These are phyloP conservation scores for Hamigera avellanea DNA, from an alignment of 495 filamentous ascomycete species.

Conservation along the genomic window DNA sequence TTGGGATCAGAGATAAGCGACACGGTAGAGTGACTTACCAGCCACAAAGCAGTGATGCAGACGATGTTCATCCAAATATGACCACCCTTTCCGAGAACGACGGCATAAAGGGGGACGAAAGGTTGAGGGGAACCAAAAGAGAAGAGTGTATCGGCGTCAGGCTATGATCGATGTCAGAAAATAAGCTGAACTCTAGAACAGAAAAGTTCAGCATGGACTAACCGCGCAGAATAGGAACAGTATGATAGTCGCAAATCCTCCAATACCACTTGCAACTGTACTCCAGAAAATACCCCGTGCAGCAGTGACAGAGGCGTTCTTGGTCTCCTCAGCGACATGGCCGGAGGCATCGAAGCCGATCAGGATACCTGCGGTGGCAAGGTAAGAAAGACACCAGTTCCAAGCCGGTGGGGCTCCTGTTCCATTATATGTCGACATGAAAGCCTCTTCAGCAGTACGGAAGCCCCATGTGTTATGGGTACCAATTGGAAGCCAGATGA, in stretches of 20 bases:
- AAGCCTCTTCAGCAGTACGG: conserved; percentile 40
- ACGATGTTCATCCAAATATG: conserved; percentile 44
- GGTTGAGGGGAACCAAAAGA: conserved; percentile 39
- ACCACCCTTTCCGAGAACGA: conserved; percentile 38
- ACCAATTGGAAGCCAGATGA: conserved; percentile 47
- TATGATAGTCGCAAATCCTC: conserved; percentile 39
- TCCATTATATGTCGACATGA: conserved; percentile 46
- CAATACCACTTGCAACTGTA: conserved; percentile 38
- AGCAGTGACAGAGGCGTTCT: conserved; percentile 41
- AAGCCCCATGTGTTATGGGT: conserved; percentile 41
- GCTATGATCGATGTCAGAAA: conserved; percentile 13
- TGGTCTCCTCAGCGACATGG: conserved; percentile 46
- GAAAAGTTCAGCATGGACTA: conserved; percentile 5
- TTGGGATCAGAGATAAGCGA: background rate
- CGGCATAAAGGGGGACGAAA: conserved; percentile 41
- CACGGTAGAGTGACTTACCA: conserved; percentile 18
- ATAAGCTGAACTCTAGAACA: background rate
- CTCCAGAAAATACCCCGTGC: conserved; percentile 46
- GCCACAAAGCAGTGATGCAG: conserved; percentile 37
- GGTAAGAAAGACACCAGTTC: conserved; percentile 50
- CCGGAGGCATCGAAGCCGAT: conserved; percentile 47
- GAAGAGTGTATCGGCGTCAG: conserved; percentile 25
- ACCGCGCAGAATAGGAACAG: conserved; percentile 45
- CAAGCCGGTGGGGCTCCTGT: conserved; percentile 42
- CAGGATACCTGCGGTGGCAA: conserved; percentile 46